Conservation (phyloP, 1,139 yeast genomes). For the Pichia sorboxylosa region DNA sequence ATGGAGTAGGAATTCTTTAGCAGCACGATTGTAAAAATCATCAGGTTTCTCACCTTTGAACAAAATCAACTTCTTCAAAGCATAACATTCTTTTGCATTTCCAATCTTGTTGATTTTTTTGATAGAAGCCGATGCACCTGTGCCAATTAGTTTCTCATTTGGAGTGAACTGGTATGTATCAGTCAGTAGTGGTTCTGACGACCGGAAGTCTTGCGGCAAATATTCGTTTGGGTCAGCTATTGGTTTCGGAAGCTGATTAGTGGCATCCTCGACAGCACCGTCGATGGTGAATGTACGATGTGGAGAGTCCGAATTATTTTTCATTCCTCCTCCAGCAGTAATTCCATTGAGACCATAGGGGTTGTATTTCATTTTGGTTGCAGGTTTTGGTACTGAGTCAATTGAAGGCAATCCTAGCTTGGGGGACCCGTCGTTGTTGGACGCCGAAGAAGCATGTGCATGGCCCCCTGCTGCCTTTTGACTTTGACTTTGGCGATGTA, state of each 20-base stretch:
- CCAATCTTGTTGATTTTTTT: constrained; percentile 17
- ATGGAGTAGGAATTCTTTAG: constrained; percentile 56
- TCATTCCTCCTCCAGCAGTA: background rate
- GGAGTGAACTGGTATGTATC: constrained; percentile 47
- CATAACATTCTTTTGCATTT: constrained; percentile 28
- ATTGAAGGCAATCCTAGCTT: constrained; percentile 21
- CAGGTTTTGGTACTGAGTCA: constrained; percentile 12
- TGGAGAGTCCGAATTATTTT: background rate
- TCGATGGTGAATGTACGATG: constrained; percentile 11
- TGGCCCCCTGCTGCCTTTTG: background rate
- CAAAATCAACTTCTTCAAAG: constrained; percentile 55
- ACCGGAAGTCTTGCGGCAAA: constrained; percentile 44
- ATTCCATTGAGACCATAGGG: constrained; percentile 22
- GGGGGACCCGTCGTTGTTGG: background rate
- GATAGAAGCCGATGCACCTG: constrained; percentile 67
- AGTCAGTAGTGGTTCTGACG: constrained; percentile 38
- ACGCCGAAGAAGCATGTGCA: background rate
- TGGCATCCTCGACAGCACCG: constrained; percentile 26
- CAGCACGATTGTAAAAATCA: constrained; percentile 56
- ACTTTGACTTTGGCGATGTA: too few relatives aligned
- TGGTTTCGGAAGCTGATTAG: constrained; percentile 47
- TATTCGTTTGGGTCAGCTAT: constrained; percentile 57
- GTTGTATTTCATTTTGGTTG: constrained; percentile 20
- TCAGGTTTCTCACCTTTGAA: constrained; percentile 54
- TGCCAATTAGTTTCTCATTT: constrained; percentile 39